Evolutionary conservation across 2,329 filamentous ascomycete species (phyloP), one percentile per base, ranked within the genome.

Genomic region (Cytospora piceicola): DNA sequence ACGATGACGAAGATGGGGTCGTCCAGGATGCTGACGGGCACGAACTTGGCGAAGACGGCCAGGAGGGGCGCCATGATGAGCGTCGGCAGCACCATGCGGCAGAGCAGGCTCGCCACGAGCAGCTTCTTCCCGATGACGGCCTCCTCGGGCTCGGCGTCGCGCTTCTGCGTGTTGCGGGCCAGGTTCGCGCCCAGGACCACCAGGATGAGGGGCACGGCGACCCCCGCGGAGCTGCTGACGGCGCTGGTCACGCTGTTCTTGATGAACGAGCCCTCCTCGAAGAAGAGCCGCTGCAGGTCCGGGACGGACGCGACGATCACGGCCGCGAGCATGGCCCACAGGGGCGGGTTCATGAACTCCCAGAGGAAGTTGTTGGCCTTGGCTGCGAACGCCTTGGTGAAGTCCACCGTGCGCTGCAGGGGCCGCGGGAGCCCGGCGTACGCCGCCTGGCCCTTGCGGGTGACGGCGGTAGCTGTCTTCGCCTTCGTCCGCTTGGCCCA

Each of bases 1-100:
- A 99, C 95, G 71, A 99, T 92, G 71, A 99, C 89, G 77, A 99
- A 99, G 73, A 99, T 99, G 12, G 95, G 95, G 75, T 99, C 95
- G 75, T 96, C 95, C 39, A 99, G 82, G 72, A 99, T 98, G 81
- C 92, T 96, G 73, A 99, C 85, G 3, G 93, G 93, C 30, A 97
- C 86, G 74, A 90, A 97, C 76, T 97, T 98, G 66, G 95, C 95
- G 55, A 90, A 85, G 20, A 98, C 69, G 0, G 94, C 94, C 42
- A 99, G 80, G 55, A 98, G 81, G 2, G 95, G 95, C 0, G 93
- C 92, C 92, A 98, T 98, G 76, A 97, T 86, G 51, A 96, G 73
- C 0, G 92, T 97, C 0, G 95, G 95, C 5, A 99, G 83, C 8
- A 98, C 77, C 95, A 99, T 99, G 58, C 95, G 90, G 72, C 91